phyloP scores from a whole-genome alignment of 176 grass and related monocot genomes.

The Panicum miliaceum region DNA sequence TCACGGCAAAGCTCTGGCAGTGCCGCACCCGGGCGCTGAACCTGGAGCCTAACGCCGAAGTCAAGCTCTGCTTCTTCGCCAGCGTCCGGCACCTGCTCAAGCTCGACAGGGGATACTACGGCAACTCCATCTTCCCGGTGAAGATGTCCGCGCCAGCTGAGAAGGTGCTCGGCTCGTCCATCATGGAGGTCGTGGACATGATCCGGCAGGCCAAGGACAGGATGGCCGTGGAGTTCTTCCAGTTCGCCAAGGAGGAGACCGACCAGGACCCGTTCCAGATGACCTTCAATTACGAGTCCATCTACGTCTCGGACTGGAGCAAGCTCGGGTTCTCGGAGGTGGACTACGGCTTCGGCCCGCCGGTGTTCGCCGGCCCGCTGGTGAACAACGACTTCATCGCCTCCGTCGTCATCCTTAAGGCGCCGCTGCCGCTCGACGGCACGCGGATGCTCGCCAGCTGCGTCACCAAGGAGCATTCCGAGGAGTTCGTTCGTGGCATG shows the following conservation, averaged over 20 bases:
- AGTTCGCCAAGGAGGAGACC: conserved; percentile 69
- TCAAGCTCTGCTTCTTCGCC: conserved; percentile 65
- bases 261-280: conserved; percentile 68
- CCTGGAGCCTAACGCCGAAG: conserved; percentile 35
- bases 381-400: conserved; percentile 91
- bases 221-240: conserved; percentile 60
- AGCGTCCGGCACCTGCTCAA: conserved; percentile 64
- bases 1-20: conserved; percentile 63
- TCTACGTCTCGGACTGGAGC: conserved; percentile 85
- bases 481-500: conserved; percentile 62
- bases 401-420: conserved; percentile 74
- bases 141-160: conserved; percentile 35
- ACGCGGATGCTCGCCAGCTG: conserved; percentile 74
- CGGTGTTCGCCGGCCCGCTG: conserved; percentile 66
- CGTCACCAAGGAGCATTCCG: conserved; percentile 72
- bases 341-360: conserved; percentile 73
- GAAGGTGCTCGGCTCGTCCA: conserved; percentile 36
- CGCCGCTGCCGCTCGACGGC: conserved; percentile 71
- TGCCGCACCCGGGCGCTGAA: conserved; percentile 62
- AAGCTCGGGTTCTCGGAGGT: conserved; percentile 82
- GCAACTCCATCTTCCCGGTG: conserved; percentile 75
- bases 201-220: conserved; percentile 63
- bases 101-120: conserved; percentile 63
- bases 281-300: conserved; percentile 82
- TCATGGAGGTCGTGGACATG: conserved; percentile 62